A percentile compares a stretch with the other conserved stretches of the same genome.
Evolutionary conservation across 257 asterid genomes (phyloP).

Genomic region (Penstemon newberryi): DNA sequence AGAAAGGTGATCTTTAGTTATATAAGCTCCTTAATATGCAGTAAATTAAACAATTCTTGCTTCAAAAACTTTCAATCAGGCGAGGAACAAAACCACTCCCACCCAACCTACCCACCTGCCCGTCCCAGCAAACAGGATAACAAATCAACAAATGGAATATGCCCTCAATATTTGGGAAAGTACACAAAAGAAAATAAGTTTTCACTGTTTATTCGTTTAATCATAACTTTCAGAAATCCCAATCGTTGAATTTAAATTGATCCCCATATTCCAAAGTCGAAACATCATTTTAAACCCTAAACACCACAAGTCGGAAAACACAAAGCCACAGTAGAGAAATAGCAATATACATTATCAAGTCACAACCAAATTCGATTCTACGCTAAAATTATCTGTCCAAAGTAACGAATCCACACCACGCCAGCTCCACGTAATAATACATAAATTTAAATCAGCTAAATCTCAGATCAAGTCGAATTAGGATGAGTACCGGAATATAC

Average conservation of each 20-base stretch:
- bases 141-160: background rate
- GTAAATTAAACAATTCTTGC: background rate
- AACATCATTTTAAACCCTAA: too few species aligned
- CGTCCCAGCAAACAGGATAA: background rate
- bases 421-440: background rate
- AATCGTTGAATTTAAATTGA: too few species aligned
- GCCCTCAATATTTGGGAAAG: background rate
- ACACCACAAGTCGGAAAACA: background rate
- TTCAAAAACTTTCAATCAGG: slow-evolving; percentile 3
- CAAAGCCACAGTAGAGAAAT: background rate
- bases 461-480: slow-evolving; percentile 17
- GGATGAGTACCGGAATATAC: slow-evolving; percentile 78
- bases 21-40: too few species aligned
- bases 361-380: background rate
- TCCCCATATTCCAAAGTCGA: too few species aligned
- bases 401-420: background rate
- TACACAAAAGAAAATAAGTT: slow-evolving; percentile 5
- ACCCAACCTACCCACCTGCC: background rate
- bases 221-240: too few species aligned
- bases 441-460: background rate
- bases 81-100: background rate
- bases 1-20: too few species aligned
- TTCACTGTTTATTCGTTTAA: background rate
- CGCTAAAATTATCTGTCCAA: background rate
- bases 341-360: background rate